Percentiles rank a stretch among this genome's conserved stretches.
Conservation (phyloP, 495 filamentous ascomycete species). For the Podospora tetraspora region DNA sequence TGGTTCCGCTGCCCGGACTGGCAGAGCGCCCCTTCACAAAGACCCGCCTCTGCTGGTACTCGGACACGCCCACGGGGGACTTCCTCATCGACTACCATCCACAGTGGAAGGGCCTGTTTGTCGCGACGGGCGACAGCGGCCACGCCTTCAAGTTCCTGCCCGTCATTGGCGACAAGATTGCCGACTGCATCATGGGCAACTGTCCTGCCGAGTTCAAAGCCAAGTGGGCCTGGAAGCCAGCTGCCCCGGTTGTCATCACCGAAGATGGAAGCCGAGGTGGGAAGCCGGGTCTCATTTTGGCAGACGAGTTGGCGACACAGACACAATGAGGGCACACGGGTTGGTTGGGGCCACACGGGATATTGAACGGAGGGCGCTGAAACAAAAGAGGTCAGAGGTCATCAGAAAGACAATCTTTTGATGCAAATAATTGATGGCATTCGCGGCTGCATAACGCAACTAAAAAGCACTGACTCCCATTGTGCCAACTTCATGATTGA, state of each 20-base stretch:
- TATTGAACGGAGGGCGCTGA: neutral
- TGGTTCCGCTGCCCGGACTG: slow-evolving; percentile 54
- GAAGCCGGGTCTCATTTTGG: slow-evolving; percentile 47
- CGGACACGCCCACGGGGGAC: slow-evolving; percentile 73
- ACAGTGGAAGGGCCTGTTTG: slow-evolving; percentile 57
- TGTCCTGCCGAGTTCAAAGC: slow-evolving; percentile 52
- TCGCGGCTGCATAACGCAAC: slow-evolving; percentile 18
- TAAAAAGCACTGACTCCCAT: slow-evolving; percentile 10
- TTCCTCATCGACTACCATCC: slow-evolving; percentile 80
- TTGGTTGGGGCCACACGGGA: too few species aligned
- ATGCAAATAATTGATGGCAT: slow-evolving; percentile 14
- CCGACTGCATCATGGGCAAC: slow-evolving; percentile 56
- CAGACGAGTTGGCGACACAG: slow-evolving; percentile 43
- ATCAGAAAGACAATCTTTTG: neutral
- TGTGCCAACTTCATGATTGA: neutral
- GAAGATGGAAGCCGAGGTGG: slow-evolving; percentile 67
- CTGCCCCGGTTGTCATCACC: slow-evolving; percentile 35
- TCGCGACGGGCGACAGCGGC: slow-evolving; percentile 80
- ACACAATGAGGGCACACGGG: neutral
- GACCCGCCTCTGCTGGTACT: slow-evolving; percentile 87
- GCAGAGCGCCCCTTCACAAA: slow-evolving; percentile 57
- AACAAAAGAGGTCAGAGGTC: neutral
- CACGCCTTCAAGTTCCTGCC: slow-evolving; percentile 90
- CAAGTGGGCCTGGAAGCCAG: slow-evolving; percentile 64
- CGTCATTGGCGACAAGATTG: slow-evolving; percentile 72